Evolutionary conservation across 2,329 filamentous ascomycete genomes (phyloP), one percentile per base, ranked within the genome.

Genomic region (Chaetomium sp.): DNA sequence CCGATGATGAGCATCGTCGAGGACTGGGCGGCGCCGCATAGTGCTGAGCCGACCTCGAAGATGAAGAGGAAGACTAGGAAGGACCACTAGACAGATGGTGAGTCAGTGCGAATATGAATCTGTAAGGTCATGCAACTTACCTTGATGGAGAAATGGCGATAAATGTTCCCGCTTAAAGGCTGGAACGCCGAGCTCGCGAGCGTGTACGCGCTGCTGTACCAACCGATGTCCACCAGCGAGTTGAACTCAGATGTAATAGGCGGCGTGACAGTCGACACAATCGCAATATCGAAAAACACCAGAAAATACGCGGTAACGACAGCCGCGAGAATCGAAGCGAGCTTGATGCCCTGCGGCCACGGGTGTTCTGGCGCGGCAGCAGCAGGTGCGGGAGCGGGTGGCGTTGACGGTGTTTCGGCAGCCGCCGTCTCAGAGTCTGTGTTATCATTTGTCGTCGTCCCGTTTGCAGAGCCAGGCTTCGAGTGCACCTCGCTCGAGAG

Each of bases 151-250:
- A 49, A 49, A 36, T 40, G 32, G 14, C 35, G 37, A 11, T 49
- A 49, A 19, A 49, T 49, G 14, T 49, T 49, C 35, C 47, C 47
- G 35, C 35, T 49, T n/a, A 49, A 33, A 14, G 47, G 47, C 47
- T 49, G 47, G 7, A 49, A 40, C n/a, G 47, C 34, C 8, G 47
- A 35, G 35, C 47, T 49, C n/a, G 47, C 47, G 5, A 49, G 47
- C 47, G 37, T 35, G 47, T 49, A 49, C 35, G 47, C 47, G n/a
- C 47, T 19, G 14, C 47, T 36, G 47, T 49, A 49, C 47, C 47
- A 49, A 12, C 47, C 47, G 47, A 49, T 40, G 9, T 49, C 47
- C 5, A 40, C 11, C 1, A 49, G 14, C 35, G 47, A 38, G 47
- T 40, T 14, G 34, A 49, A 49, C 8, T 38, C 47, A 5, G 34